Base-by-base conservation (phyloP, 805 yeast genomes). In the Brettanomyces anomalus region DNA sequence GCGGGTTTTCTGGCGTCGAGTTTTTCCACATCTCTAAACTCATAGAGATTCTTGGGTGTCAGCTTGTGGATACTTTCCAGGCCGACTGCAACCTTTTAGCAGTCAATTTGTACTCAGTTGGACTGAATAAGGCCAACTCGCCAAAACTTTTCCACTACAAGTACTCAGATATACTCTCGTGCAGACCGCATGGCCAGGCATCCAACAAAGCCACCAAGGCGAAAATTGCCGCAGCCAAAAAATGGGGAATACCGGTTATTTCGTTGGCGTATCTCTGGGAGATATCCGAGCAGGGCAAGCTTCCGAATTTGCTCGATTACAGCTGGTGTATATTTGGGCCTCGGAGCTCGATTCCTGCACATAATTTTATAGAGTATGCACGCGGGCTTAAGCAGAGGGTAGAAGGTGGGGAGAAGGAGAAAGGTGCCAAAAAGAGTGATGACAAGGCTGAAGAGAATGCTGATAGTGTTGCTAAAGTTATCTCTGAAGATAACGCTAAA, bases 181-280 rank as follows among this genome's bases (percentile, higher is more conserved):
- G 44, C 2, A 39, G 43, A 4, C 36, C 47, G 2, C 39, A 56
- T 0, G 21, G 28, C 3, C 37, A 36, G 16, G 24, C 16, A 5
- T 47, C 49, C 2, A 33, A 62, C 2, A 55, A 66, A 7, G 67
- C 80, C 1, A 68, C 81, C 3, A 72, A 65, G 42, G 72, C 67
- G 44, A 79, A 79, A 50, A 68, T 79, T 38, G 62, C 64, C 40
- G 83, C 82, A 28, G 79, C 83, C 1, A 76, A 75, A 45, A 61
- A 61, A 28, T 74, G 82, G 75, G 54, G 60, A 26, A 70, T 78
- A 11, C 85, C 85, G 0, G 70, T 79, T n/a, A 72, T 76, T 0
- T 71, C 82, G 0, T 46, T 72, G 2, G 71, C 76, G 0, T 79
- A 67, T 48, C 42, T 79, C 4, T 77, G 81, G 75, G 77, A 76